Base-by-base conservation (phyloP, 2,329 filamentous ascomycete species). In the Penicillium brasilianum region DNA sequence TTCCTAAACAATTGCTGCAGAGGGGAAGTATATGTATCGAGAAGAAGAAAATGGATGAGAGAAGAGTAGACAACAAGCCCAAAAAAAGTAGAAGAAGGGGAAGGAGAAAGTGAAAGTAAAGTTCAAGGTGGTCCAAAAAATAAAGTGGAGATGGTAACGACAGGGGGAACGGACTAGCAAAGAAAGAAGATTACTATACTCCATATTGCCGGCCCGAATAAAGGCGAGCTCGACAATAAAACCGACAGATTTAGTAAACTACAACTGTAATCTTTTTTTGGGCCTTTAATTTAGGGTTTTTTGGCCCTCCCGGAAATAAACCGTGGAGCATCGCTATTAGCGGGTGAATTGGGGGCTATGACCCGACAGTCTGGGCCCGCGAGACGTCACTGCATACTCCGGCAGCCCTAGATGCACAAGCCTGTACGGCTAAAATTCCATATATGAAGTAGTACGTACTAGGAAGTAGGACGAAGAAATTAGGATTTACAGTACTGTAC, bases 311-410 rank as follows among this genome's bases (percentile, higher is more conserved):
- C 13, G 34, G 18, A 14, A 25, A 53, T 28, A 39, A 30, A 37
- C 14, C 39, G 28, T 39, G 50, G 50, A 52, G 49, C 32, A 52
- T 52, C 20, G 14, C 20, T 20, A n/a, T 52, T 25, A 36, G 49
- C 32, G 22, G 49, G 28, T n/a, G 13, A 13, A 46, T n/a, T 32
- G 28, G n/a, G 46, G 49, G 50, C 7, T 13, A 34, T 20, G 58
- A 53, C 55, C 36, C 20, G 49, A 55, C 3, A 51, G n/a, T 14
- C 14, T 28, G 55, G 54, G 14, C n/a, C n/a, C 50, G 49, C n/a
- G 55, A 54, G 58, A 61, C 59, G 59, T 61, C 59, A 61, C 55
- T 50, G 43, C 55, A 50, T 52, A 37, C 13, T 16, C n/a, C 1
- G 48, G 28, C 49, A 11, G 30, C 30, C 16, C 48, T 20, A 50